Percentiles rank a stretch among this genome's conserved stretches.
phyloP scores from a whole-genome alignment of 495 filamentous ascomycete genomes.

The Aspergillus sclerotioniger region DNA sequence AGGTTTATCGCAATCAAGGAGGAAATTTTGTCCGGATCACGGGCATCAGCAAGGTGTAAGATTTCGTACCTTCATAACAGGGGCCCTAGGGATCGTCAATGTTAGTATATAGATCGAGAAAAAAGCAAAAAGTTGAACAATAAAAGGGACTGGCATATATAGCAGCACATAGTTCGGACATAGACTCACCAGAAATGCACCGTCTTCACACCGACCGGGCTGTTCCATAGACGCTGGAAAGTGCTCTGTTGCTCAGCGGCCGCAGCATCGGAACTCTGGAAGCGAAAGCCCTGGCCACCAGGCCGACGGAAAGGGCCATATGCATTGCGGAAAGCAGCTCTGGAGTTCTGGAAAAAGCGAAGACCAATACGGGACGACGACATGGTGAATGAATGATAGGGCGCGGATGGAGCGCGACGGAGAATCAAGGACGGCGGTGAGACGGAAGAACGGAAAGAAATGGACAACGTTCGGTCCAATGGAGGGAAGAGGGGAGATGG shows the following conservation, averaged over 20 bases:
- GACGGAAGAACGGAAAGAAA: conserved; percentile 16
- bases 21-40: background rate
- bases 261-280: conserved; percentile 61
- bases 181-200: conserved; percentile 89
- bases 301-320: conserved; percentile 51
- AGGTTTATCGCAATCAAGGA: background rate
- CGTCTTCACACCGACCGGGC: conserved; percentile 86
- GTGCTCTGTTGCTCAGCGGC: conserved; percentile 54
- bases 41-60: conserved; percentile 10
- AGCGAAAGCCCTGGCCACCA: conserved; percentile 57
- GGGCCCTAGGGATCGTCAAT: conserved; percentile 60
- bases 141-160: background rate
- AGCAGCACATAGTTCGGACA: background rate
- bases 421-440: conserved; percentile 17
- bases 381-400: conserved; percentile 20
- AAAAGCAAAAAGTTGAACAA: too few relatives aligned
- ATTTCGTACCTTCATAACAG: conserved; percentile 83
- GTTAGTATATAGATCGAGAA: conserved; percentile 14
- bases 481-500: conserved; percentile 8
- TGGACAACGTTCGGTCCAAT: background rate
- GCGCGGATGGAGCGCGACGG: background rate
- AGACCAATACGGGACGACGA: conserved; percentile 50
- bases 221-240: conserved; percentile 78
- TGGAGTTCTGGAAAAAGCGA: conserved; percentile 48
- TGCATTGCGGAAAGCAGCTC: conserved; percentile 53